Evolutionary conservation across 257 asterid genomes (phyloP).

Genomic region (Scutellaria galericulata): DNA sequence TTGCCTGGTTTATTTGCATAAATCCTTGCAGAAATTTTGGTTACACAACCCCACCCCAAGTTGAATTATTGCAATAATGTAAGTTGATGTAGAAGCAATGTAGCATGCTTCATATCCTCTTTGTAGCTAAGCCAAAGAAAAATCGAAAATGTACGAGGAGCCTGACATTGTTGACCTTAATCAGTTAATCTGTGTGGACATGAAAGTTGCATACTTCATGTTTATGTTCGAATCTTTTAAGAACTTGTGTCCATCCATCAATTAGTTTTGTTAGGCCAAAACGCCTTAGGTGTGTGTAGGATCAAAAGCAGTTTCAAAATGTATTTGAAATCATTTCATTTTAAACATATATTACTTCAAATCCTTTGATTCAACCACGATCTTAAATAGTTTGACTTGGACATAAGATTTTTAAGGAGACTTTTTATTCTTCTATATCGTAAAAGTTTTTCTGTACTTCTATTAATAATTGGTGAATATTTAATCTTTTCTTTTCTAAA

Average conservation of each 20-base stretch:
- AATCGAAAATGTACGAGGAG: constrained; percentile 9
- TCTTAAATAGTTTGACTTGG: too few relatives aligned
- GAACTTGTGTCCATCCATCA: constrained; percentile 29
- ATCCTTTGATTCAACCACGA: too few relatives aligned
- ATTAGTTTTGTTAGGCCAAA: neutral
- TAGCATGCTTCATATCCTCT: constrained; percentile 14
- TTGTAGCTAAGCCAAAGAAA: constrained; percentile 15
- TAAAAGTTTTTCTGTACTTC: too few relatives aligned
- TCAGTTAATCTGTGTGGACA: constrained; percentile 4
- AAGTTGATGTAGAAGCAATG: constrained; percentile 12
- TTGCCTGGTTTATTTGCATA: too few relatives aligned
- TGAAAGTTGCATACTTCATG: constrained; percentile 3
- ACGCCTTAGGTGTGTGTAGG: neutral
- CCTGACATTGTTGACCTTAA: constrained; percentile 35
- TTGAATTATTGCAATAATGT: constrained; percentile 14
- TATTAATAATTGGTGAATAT: too few relatives aligned
- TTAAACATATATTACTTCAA: too few relatives aligned
- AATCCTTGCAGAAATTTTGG: neutral
- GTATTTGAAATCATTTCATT: too few relatives aligned
- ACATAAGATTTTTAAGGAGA: too few relatives aligned
- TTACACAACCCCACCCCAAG: neutral
- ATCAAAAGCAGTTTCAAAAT: neutral
- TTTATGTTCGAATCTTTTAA: constrained; percentile 1
- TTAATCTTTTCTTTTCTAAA: too few relatives aligned
- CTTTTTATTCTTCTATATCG: too few relatives aligned